Evolutionary conservation across 106 monocot genomes (phyloP).

Genomic region (Apostasia ramifera): DNA sequence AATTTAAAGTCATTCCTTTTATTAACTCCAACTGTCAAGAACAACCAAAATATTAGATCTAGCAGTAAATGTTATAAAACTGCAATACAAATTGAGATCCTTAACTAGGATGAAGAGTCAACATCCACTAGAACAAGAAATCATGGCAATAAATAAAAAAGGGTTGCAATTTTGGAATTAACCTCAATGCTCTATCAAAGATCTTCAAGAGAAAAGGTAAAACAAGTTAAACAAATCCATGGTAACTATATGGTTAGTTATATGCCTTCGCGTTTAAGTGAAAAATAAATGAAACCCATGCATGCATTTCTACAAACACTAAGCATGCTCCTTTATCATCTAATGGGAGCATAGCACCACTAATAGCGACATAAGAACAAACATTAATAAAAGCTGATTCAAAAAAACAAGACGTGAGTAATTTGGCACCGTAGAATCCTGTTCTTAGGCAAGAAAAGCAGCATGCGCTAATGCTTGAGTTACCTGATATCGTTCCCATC

Average conservation of each 20-base stretch:
- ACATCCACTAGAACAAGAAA: not conserved
- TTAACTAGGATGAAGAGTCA: not conserved
- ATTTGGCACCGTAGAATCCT: not conserved
- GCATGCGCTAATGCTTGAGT: not conserved
- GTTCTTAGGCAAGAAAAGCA: not conserved
- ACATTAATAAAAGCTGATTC: too few species aligned
- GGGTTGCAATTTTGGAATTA: not conserved
- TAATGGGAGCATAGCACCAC: not conserved
- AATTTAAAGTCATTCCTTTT: not conserved
- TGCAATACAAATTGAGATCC: not conserved
- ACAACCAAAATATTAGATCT: not conserved
- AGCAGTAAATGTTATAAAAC: not conserved
- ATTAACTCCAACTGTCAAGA: conserved; percentile 4
- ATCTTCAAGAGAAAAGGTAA: not conserved
- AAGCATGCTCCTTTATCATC: not conserved
- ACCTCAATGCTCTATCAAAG: not conserved
- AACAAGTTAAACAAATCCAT: not conserved
- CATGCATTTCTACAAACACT: conserved; percentile 1
- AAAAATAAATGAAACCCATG: not conserved
- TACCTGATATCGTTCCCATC: conserved; percentile 76
- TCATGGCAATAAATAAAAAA: too few species aligned
- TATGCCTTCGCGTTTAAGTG: not conserved
- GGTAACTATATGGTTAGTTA: not conserved
- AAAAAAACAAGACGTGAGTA: too few species aligned
- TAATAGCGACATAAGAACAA: too few species aligned